These are phyloP conservation scores for Lentinula sp. DNA, from an alignment of 768 basidiomycete species.

Conservation along the genomic window DNA sequence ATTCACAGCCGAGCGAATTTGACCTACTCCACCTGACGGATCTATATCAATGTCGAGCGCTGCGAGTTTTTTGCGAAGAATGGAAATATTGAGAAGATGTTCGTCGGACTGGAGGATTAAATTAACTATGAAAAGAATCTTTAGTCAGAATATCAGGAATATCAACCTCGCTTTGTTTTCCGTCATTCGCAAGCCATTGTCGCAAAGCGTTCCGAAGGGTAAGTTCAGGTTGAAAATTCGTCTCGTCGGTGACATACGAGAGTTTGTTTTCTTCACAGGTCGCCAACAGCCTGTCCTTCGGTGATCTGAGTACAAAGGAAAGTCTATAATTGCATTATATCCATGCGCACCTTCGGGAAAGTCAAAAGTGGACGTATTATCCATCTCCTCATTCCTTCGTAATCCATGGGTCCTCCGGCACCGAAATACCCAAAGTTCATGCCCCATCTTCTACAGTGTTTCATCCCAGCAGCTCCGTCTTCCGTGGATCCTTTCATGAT, in stretches of 20 bases:
- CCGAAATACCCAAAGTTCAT: slow-evolving; percentile 49
- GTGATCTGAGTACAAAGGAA: background rate
- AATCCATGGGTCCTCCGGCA: slow-evolving; percentile 36
- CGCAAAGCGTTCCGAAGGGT: slow-evolving; percentile 74
- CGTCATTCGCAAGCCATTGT: slow-evolving; percentile 26
- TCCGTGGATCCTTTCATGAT: slow-evolving; percentile 49
- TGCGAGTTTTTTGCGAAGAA: background rate
- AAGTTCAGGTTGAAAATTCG: slow-evolving; percentile 69
- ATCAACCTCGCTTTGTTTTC: slow-evolving; percentile 1
- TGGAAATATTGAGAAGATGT: background rate
- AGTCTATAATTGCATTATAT: background rate
- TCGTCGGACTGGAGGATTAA: background rate
- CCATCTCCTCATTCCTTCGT: slow-evolving; percentile 60
- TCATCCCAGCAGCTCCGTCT: slow-evolving; percentile 65
- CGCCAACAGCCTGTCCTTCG: slow-evolving; percentile 71
- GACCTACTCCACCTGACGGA: slow-evolving; percentile 24
- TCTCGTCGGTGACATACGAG: slow-evolving; percentile 58
- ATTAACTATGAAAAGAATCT: background rate
- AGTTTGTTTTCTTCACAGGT: slow-evolving; percentile 64
- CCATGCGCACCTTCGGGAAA: slow-evolving; percentile 54
- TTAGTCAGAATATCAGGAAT: background rate
- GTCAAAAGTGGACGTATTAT: slow-evolving; percentile 65
- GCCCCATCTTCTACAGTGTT: slow-evolving; percentile 62
- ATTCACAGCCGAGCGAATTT: slow-evolving; percentile 31
- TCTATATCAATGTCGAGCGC: slow-evolving; percentile 25